Conservation (phyloP, 2,329 filamentous ascomycete species). For the Xylariales sp. region DNA sequence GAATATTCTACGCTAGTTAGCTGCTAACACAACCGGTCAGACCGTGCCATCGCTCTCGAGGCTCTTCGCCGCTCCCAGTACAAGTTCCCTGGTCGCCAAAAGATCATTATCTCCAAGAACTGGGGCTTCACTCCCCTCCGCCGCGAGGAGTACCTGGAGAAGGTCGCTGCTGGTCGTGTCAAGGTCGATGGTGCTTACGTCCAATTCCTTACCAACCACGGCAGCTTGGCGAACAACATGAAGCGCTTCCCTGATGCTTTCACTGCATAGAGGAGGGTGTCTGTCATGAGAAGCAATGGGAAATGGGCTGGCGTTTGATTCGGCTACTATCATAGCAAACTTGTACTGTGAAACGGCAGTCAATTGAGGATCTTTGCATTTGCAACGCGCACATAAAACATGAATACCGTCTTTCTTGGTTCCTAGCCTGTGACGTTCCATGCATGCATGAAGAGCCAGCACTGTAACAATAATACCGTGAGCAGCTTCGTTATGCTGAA, state of each 20-base stretch:
- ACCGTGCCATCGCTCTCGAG: slow-evolving; percentile 92
- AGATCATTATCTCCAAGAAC: slow-evolving; percentile 99
- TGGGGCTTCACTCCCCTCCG: slow-evolving; percentile 99
- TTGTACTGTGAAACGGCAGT: slow-evolving; percentile 11
- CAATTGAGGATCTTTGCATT: slow-evolving; percentile 12
- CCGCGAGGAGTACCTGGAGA: slow-evolving; percentile 94
- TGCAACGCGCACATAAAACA: slow-evolving; percentile 9
- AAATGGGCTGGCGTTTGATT: slow-evolving; percentile 12
- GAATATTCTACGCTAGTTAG: not conserved
- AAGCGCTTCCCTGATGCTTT: slow-evolving; percentile 94
- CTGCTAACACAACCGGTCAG: slow-evolving; percentile 35
- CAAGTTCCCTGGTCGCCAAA: slow-evolving; percentile 99
- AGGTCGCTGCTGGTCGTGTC: slow-evolving; percentile 89
- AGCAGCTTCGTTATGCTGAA: no score
- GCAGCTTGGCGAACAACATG: slow-evolving; percentile 80
- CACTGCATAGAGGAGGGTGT: slow-evolving; percentile 38
- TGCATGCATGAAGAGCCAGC: no score
- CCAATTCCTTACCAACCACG: slow-evolving; percentile 97
- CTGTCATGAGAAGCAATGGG: slow-evolving; percentile 12
- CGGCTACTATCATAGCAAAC: slow-evolving; percentile 11
- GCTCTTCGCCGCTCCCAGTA: slow-evolving; percentile 98
- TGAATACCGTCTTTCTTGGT: no score
- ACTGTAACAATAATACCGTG: no score
- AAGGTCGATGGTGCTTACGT: slow-evolving; percentile 99
- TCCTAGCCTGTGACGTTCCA: not conserved